Percentiles rank a stretch among this genome's conserved stretches.
Evolutionary conservation across 2,329 filamentous ascomycete species (phyloP).

Genomic region (Ascochyta pisi): DNA sequence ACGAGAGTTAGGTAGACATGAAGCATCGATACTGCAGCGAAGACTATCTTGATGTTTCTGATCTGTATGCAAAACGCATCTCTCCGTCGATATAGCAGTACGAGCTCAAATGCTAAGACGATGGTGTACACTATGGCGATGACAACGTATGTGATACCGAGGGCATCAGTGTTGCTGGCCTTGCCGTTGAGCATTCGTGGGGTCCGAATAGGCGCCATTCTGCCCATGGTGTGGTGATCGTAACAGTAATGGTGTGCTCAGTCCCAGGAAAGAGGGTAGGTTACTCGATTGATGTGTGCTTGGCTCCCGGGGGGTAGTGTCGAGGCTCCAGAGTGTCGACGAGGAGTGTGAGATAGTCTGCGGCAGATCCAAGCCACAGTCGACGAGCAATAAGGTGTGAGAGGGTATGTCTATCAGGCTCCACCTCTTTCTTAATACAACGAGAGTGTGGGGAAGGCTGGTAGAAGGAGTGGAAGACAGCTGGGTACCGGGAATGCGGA

Average conservation of each 20-base stretch:
- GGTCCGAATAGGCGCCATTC: slow-evolving; percentile 39
- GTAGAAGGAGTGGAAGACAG: slow-evolving; percentile 27
- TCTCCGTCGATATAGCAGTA: slow-evolving; percentile 38
- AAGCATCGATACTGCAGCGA: slow-evolving; percentile 44
- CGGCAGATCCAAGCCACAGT: slow-evolving; percentile 13
- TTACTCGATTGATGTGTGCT: neutral
- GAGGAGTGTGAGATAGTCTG: neutral
- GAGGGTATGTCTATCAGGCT: slow-evolving; percentile 32
- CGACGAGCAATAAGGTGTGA: slow-evolving; percentile 4
- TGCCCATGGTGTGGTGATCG: slow-evolving; percentile 34
- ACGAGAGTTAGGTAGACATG: slow-evolving; percentile 48
- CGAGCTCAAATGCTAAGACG: slow-evolving; percentile 38
- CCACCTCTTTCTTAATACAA: slow-evolving; percentile 34
- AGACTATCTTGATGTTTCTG: slow-evolving; percentile 42
- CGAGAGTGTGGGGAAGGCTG: slow-evolving; percentile 31
- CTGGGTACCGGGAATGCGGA: slow-evolving; percentile 31
- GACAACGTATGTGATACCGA: slow-evolving; percentile 44
- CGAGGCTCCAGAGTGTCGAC: neutral
- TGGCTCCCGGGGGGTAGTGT: neutral
- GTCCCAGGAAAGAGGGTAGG: neutral
- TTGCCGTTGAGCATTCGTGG: slow-evolving; percentile 40
- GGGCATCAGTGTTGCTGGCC: slow-evolving; percentile 39
- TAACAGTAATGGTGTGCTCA: neutral
- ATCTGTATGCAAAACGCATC: slow-evolving; percentile 44
- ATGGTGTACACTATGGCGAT: slow-evolving; percentile 44